Base-by-base conservation (phyloP, 176 grass and related monocot genomes). In the Calamus simplicifolius region DNA sequence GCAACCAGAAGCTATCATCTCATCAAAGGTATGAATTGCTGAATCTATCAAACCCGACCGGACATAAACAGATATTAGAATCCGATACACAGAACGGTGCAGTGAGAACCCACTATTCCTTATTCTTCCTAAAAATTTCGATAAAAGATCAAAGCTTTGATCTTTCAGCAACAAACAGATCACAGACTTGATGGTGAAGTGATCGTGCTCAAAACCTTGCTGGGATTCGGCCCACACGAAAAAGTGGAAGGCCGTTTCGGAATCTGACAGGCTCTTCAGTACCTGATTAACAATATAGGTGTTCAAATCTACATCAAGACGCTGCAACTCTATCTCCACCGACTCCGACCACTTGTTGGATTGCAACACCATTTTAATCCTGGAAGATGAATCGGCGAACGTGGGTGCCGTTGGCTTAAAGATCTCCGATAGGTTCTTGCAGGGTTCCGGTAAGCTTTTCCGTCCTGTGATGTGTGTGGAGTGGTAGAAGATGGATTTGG, bases 1-100 rank as follows among this genome's bases (percentile, higher is more conserved):
- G 54, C 86, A 85, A 68, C 78, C 81, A 0, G 77, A 79, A 2
- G 18, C 25, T 55, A 85, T 23, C 86, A 89, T 89, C 27, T 84
- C 78, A 85, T 89, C 86, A 72, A 89, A 89, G n/a, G 69, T 85
- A 27, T 64, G 57, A 60, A 89, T 79, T 27, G 80, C 81, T 0
- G 56, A 75, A 59, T 58, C 38, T 1, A 89, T 72, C 50, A 72
- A 70, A 12, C 67, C 78, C 25, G 74, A 67, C 4, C 70, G 58
- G 18, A 78, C 78, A 62, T 78, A 85, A 16, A 77, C 77, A 0
- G 78, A 75, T 64, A 89, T 66, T 51, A 85, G 81, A 35, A 85
- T 66, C 57, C 86, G 61, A 67, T 89, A 89, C 58, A 79, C 27
- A 15, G 81, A 75, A 3, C 86, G 81, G 84, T 89, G 86, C 54